Percentiles rank a stretch among this genome's conserved stretches.
phyloP scores from a whole-genome alignment of 2,329 filamentous ascomycete species.

The Cryphonectria nitschkei region DNA sequence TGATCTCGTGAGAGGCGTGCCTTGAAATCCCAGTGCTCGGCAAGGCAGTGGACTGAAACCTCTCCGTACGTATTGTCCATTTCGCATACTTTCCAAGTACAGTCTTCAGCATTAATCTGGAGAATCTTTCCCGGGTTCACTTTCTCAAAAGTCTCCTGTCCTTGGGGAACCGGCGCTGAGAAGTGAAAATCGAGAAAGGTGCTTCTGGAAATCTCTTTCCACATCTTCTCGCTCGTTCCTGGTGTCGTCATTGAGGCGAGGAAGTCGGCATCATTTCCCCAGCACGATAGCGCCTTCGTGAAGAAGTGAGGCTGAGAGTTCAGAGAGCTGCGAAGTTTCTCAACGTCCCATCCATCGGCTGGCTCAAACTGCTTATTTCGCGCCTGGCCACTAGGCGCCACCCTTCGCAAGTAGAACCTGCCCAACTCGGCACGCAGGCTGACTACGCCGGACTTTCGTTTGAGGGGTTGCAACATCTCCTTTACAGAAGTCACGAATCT shows the following conservation, averaged over 20 bases:
- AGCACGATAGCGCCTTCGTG: constrained; percentile 36
- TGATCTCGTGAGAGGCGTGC: constrained; percentile 32
- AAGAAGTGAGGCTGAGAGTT: constrained; percentile 34
- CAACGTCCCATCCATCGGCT: constrained; percentile 34
- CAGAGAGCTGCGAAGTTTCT: constrained; percentile 28
- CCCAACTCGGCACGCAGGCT: constrained; percentile 37
- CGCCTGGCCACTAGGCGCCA: constrained; percentile 31
- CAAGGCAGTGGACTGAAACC: constrained; percentile 38
- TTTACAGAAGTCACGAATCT: neutral
- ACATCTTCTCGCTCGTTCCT: constrained; percentile 24
- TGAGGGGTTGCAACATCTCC: constrained; percentile 17
- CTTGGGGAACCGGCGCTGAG: constrained; percentile 17
- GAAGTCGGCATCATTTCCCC: constrained; percentile 33
- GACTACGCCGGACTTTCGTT: constrained; percentile 26
- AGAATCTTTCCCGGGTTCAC: constrained; percentile 29
- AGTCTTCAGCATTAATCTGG: constrained; percentile 32
- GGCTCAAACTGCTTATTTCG: constrained; percentile 31
- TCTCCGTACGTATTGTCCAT: constrained; percentile 26
- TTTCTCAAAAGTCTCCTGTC: neutral
- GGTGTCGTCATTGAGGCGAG: constrained; percentile 27
- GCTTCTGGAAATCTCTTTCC: constrained; percentile 20
- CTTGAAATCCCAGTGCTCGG: constrained; percentile 39
- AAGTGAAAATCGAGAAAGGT: constrained; percentile 32
- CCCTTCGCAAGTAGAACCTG: constrained; percentile 34
- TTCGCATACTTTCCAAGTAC: constrained; percentile 34